Percentiles rank a stretch among this genome's conserved stretches.
Evolutionary conservation across 768 basidiomycete genomes (phyloP).

Genomic region (Lenzites betulinus): DNA sequence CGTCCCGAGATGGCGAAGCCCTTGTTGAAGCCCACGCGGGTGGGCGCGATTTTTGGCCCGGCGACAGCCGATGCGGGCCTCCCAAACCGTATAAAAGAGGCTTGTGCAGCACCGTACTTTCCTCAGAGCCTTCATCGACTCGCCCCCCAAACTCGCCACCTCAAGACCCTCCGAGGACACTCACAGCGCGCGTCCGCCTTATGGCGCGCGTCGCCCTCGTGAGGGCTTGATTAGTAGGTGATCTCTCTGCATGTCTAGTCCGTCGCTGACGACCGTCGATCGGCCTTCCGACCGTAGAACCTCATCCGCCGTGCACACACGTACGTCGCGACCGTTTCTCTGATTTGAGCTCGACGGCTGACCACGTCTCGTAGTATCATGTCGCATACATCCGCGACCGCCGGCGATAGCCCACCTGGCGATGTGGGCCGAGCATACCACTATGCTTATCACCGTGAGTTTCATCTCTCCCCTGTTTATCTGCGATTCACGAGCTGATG

Average conservation of each 20-base stretch:
- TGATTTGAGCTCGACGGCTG: not conserved
- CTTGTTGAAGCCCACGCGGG: not conserved
- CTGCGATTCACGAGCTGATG: too few species aligned
- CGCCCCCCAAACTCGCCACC: not conserved
- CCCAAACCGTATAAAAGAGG: not conserved
- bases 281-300: not conserved
- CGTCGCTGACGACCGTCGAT: not conserved
- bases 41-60: not conserved
- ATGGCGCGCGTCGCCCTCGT: not conserved
- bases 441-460: not conserved
- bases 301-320: not conserved
- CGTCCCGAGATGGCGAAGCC: not conserved
- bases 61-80: not conserved
- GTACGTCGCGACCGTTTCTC: not conserved
- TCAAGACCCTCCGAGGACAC: not conserved
- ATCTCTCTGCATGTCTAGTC: not conserved
- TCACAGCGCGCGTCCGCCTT: not conserved
- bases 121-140: not conserved
- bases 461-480: too few species aligned
- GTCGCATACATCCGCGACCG: not conserved
- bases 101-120: not conserved
- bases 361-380: not conserved
- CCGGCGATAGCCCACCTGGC: not conserved
- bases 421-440: not conserved
- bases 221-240: not conserved